A percentile compares a stretch with the other conserved stretches of the same genome.
These are phyloP conservation scores for Opeltia flavorubescens DNA, from an alignment of 495 filamentous ascomycete genomes.

Conservation along the genomic window DNA sequence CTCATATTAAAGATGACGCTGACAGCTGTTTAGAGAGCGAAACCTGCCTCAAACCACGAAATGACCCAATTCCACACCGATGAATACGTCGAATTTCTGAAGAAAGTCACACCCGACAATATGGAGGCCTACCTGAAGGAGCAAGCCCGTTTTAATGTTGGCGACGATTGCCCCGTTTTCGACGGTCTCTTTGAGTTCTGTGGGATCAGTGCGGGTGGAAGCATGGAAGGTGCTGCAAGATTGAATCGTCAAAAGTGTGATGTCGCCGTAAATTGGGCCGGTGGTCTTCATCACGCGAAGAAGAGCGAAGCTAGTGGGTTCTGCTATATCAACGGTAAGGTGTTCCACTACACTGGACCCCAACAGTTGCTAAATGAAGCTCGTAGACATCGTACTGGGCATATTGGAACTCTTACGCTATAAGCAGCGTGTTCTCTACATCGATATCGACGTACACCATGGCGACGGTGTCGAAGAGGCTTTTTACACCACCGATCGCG, in stretches of 20 bases:
- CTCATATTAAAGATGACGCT: constrained; percentile 13
- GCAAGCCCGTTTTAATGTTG: constrained; percentile 93
- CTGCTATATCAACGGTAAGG: constrained; percentile 88
- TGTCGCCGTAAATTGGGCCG: constrained; percentile 95
- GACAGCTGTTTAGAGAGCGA: constrained; percentile 58
- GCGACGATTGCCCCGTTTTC: constrained; percentile 95
- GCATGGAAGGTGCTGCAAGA: constrained; percentile 90
- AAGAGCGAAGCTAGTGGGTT: constrained; percentile 94
- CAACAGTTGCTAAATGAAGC: neutral
- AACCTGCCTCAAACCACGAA: constrained; percentile 87
- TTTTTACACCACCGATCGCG: constrained; percentile 92
- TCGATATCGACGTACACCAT: constrained; percentile 98
- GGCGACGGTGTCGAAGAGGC: constrained; percentile 97
- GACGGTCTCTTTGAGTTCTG: constrained; percentile 98
- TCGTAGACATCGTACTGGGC: constrained; percentile 81
- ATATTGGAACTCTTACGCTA: constrained; percentile 91
- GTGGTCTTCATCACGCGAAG: constrained; percentile 93
- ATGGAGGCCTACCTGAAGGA: constrained; percentile 91
- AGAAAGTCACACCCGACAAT: constrained; percentile 93
- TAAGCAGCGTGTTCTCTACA: constrained; percentile 87
- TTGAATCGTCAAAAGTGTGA: constrained; percentile 91
- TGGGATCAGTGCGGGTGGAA: constrained; percentile 90
- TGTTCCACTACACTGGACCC: neutral
- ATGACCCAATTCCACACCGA: constrained; percentile 99
- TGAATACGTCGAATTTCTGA: constrained; percentile 96